phyloP scores from a whole-genome alignment of 345 rosid genomes.

The Gossypium longicalyx region DNA sequence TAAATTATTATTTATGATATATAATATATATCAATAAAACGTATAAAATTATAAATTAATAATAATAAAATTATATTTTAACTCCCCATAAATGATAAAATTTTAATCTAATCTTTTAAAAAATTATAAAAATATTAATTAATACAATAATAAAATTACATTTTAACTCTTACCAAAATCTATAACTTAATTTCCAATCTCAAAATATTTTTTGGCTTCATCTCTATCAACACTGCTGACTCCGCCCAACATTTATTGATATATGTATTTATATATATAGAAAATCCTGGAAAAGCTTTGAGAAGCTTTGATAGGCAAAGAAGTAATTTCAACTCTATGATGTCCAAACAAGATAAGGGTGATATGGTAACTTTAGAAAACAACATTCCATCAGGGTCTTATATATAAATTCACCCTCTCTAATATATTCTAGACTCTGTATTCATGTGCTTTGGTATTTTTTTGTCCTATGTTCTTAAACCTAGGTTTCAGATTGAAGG shows the following conservation, averaged over 20 bases:
- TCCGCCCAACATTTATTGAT: no score
- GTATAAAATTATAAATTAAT: no score
- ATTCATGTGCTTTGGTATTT: constrained; percentile 25
- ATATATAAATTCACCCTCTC: constrained; percentile 28
- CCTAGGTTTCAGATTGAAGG: background rate
- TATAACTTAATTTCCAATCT: no score
- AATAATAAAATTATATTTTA: rapidly evolving
- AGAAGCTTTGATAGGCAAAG: background rate
- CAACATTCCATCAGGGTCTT: constrained; percentile 30
- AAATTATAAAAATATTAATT: no score
- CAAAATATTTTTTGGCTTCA: no score
- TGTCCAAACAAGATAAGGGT: constrained; percentile 23
- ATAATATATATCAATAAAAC: no score
- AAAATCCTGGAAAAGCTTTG: background rate
- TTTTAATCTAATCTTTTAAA: no score
- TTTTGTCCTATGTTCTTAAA: background rate
- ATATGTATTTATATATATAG: no score
- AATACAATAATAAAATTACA: no score
- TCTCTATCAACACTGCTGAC: no score
- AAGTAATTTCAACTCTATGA: constrained; percentile 14
- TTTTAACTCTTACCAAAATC: no score
- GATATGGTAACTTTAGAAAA: constrained; percentile 31
- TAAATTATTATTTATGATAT: no score
- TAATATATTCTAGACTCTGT: constrained; percentile 24
- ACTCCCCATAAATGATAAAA: rapidly evolving